Evolutionary conservation across 352 stramenopile genomes (phyloP).

Genomic region (Blastocystis sp.): DNA sequence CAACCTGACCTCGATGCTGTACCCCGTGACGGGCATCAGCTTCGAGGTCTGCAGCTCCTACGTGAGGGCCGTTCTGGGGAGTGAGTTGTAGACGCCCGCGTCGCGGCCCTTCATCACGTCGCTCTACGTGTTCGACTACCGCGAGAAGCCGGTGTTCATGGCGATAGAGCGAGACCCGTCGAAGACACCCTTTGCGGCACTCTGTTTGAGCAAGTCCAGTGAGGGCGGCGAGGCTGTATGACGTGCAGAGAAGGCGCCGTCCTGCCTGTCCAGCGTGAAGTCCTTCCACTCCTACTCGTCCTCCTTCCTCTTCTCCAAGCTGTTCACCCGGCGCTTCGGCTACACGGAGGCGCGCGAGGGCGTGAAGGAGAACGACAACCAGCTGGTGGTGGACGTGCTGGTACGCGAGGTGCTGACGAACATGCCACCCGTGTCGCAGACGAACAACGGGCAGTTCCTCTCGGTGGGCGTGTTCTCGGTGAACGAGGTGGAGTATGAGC

Average conservation of each 20-base stretch:
- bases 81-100: neutral
- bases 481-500: neutral
- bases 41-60: constrained; percentile 34
- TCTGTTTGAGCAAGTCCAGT: neutral
- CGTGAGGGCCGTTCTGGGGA: neutral
- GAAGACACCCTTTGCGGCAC: neutral
- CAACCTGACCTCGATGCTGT: constrained; percentile 7
- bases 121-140: constrained; percentile 34
- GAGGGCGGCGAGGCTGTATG: neutral
- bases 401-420: neutral
- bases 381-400: constrained; percentile 47
- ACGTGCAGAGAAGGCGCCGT: neutral
- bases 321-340: neutral
- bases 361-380: neutral
- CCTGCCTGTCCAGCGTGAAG: neutral
- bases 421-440: constrained; percentile 5
- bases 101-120: constrained; percentile 9
- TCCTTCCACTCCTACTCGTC: constrained; percentile 41
- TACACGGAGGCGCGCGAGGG: neutral
- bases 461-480: constrained; percentile 17
- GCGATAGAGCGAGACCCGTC: constrained; percentile 23
- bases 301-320: constrained; percentile 10
- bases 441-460: constrained; percentile 15
- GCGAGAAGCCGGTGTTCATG: constrained; percentile 23
- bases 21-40: constrained; percentile 22